Base-by-base conservation (phyloP, 202 grass and related monocot genomes). In the Elaeis oleifera region DNA sequence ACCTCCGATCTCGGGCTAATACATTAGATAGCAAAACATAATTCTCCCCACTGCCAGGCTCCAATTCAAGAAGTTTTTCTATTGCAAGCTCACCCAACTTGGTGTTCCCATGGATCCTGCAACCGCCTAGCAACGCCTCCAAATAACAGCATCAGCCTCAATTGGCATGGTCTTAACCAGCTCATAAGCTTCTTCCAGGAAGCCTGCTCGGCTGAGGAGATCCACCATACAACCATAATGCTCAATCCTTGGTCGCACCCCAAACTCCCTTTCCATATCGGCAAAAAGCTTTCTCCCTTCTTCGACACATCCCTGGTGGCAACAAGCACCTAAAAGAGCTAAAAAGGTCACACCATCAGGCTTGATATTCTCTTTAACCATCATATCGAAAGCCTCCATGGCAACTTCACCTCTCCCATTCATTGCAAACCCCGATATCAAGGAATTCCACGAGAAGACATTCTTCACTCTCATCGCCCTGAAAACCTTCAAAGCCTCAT, bases 181-280 rank as follows among this genome's bases (percentile, higher is more conserved):
- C 19, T 65, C 51, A 27, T 64, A 50, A 57, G 71, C 71, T 50
- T 74, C 71, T 56, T 74, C 51, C 18, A 74, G 2, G 28, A 65
- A 29, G 6, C 71, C 61, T 17, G 60, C 61, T 56, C 71, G 52
- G 5, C 71, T 61, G 49, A 74, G 71, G 20, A 74, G 71, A 65
- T 74, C 71, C 50, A 74, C 60, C 52, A 65, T 58, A 21, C 71
- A 74, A 65, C 71, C 51, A 9, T 74, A 74, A 5, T 74, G 71
- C 23, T 74, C 60, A 13, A 74, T 74, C 31, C 17, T 56, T 6
- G 60, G 71, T n/a, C 16, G 20, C 60, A 74, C 49, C 6, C 53
- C 53, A 44, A 65, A 74, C 7, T 29, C 61, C 53, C 53, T 57
- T 32, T 31, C 51, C 71, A 74, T 65, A 16, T 54, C 22, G 5